A percentile compares a stretch with the other conserved stretches of the same genome.
These are phyloP conservation scores for Physaria fendleri DNA, from an alignment of 345 rosid species.

Conservation along the genomic window DNA sequence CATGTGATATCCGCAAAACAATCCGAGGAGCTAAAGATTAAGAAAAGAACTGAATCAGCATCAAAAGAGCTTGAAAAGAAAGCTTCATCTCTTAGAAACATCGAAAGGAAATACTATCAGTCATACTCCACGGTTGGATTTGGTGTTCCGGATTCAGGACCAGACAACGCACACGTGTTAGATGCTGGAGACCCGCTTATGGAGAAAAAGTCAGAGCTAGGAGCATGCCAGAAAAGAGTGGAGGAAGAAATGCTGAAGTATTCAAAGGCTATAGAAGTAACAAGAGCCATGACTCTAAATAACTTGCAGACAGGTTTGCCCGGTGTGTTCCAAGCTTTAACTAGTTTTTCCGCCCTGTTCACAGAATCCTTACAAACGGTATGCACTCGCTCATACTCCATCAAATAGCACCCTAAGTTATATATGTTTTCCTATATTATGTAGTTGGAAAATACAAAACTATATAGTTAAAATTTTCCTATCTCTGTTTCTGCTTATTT, in stretches of 20 bases:
- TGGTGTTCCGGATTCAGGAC: slow-evolving; percentile 65
- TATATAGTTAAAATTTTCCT: slow-evolving; percentile 2
- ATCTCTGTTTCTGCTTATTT: not conserved
- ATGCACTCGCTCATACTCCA: slow-evolving; percentile 71
- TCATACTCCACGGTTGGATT: slow-evolving; percentile 90
- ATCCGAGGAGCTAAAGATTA: slow-evolving; percentile 70
- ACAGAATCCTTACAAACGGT: slow-evolving; percentile 58
- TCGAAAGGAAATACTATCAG: slow-evolving; percentile 89
- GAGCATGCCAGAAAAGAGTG: slow-evolving; percentile 76
- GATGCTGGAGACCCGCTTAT: slow-evolving; percentile 90
- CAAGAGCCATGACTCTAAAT: slow-evolving; percentile 85
- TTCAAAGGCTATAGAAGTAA: slow-evolving; percentile 83
- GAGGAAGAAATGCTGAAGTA: slow-evolving; percentile 91
- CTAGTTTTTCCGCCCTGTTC: slow-evolving; percentile 79
- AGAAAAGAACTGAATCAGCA: slow-evolving; percentile 65
- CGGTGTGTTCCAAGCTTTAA: slow-evolving; percentile 84
- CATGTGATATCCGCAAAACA: slow-evolving; percentile 76
- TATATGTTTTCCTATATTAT: not conserved
- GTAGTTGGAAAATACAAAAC: not conserved
- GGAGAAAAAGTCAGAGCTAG: slow-evolving; percentile 80
- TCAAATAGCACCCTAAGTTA: slow-evolving; percentile 42
- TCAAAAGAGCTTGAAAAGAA: slow-evolving; percentile 93
- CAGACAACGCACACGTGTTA: slow-evolving; percentile 54
- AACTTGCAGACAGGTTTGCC: slow-evolving; percentile 89
- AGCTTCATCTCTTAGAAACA: slow-evolving; percentile 74